Percentiles rank a stretch among this genome's conserved stretches.
These are phyloP conservation scores for Lactarius quietus DNA, from an alignment of 768 basidiomycete genomes.

Conservation along the genomic window DNA sequence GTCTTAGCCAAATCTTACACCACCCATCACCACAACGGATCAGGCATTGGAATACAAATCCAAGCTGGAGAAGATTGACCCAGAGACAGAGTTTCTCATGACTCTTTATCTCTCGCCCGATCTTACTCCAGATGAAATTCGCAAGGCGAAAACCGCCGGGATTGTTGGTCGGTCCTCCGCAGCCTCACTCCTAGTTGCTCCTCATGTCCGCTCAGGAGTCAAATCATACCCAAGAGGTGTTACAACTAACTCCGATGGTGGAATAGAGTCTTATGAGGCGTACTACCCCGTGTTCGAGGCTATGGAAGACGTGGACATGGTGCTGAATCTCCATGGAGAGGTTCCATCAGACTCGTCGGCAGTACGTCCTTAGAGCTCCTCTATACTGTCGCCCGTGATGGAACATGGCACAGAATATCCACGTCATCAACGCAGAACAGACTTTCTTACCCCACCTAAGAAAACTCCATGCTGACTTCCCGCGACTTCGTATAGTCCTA, in stretches of 20 bases:
- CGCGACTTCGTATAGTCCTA: conserved; percentile 87
- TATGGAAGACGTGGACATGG: conserved; percentile 92
- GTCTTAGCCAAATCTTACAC: conserved; percentile 82
- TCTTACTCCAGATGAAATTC: conserved; percentile 86
- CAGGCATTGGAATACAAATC: conserved; percentile 79
- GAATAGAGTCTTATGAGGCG: conserved; percentile 91
- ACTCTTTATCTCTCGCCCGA: conserved; percentile 92
- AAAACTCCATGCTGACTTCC: conserved; percentile 79
- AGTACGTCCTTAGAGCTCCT: conserved; percentile 38
- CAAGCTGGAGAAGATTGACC: conserved; percentile 69
- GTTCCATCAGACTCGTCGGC: conserved; percentile 77
- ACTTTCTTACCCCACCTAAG: conserved; percentile 84
- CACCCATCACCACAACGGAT: conserved; percentile 80
- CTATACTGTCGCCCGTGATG: not conserved
- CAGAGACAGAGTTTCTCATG: conserved; percentile 85
- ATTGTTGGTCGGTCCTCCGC: conserved; percentile 48
- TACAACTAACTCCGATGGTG: conserved; percentile 94
- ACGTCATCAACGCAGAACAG: conserved; percentile 90
- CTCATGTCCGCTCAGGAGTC: conserved; percentile 48
- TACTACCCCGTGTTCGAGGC: conserved; percentile 93
- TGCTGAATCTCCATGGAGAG: conserved; percentile 96
- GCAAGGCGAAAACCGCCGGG: conserved; percentile 81
- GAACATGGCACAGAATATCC: conserved; percentile 59
- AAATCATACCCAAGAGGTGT: conserved; percentile 98
- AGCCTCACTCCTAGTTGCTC: not conserved